These are phyloP conservation scores for Eucalyptus marginata DNA, from an alignment of 345 rosid genomes.

Conservation along the genomic window DNA sequence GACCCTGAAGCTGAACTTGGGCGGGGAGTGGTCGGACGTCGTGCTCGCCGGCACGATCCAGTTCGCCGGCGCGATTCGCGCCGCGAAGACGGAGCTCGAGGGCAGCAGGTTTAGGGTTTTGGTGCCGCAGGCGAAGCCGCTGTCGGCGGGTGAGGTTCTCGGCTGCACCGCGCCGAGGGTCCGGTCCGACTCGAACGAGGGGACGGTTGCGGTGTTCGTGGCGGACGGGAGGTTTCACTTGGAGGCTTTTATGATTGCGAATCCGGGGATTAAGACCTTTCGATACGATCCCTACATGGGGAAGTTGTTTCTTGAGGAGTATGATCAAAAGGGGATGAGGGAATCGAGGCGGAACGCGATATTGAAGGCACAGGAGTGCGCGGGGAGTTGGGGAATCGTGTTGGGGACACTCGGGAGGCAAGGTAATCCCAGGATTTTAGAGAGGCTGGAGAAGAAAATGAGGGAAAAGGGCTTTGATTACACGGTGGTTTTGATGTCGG, in stretches of 20 bases:
- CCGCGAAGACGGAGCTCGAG: slow-evolving; percentile 72
- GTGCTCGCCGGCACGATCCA: slow-evolving; percentile 87
- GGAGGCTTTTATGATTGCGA: slow-evolving; percentile 92
- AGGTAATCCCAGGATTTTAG: slow-evolving; percentile 75
- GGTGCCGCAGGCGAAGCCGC: slow-evolving; percentile 84
- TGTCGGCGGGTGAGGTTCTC: slow-evolving; percentile 80
- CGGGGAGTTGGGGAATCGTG: slow-evolving; percentile 67
- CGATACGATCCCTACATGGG: slow-evolving; percentile 81
- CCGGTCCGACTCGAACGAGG: neutral
- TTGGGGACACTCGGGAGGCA: slow-evolving; percentile 94
- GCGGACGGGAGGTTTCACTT: slow-evolving; percentile 92
- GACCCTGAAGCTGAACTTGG: slow-evolving; percentile 42
- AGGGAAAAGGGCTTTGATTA: slow-evolving; percentile 45
- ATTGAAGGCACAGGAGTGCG: slow-evolving; percentile 24
- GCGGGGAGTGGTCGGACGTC: slow-evolving; percentile 4
- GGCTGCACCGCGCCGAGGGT: slow-evolving; percentile 84
- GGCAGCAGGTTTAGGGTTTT: slow-evolving; percentile 48
- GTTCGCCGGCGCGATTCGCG: slow-evolving; percentile 76
- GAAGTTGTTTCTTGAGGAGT: slow-evolving; percentile 74
- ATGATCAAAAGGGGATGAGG: slow-evolving; percentile 91
- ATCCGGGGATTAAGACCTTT: slow-evolving; percentile 58
- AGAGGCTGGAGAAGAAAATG: slow-evolving; percentile 76
- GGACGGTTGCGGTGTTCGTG: slow-evolving; percentile 51
- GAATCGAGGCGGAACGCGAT: slow-evolving; percentile 55
- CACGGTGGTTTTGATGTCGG: slow-evolving; percentile 69